These are phyloP conservation scores for Rhodomyrtus psidioides DNA, from an alignment of 441 rosid species.

Conservation along the genomic window DNA sequence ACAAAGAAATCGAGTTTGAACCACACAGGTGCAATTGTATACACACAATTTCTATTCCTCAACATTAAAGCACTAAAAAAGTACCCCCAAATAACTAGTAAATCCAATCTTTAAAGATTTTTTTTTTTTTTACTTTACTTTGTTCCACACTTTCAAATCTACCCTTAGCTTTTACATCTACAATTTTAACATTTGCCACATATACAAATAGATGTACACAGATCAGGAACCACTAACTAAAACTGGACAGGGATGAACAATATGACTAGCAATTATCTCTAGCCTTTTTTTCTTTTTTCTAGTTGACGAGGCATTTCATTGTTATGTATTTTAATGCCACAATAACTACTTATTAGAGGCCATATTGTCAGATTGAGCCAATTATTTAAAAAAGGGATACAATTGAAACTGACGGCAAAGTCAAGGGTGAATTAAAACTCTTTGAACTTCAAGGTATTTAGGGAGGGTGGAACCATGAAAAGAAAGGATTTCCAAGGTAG, in stretches of 20 bases:
- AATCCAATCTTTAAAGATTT: background rate
- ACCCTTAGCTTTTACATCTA: background rate
- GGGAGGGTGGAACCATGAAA: background rate
- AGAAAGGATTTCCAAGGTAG: background rate
- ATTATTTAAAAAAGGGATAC: background rate
- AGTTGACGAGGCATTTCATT: background rate
- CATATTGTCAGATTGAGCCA: background rate
- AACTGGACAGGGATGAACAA: background rate
- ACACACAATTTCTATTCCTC: background rate
- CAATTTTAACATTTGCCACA: background rate
- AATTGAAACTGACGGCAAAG: background rate
- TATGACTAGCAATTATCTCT: background rate
- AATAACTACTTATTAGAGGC: background rate
- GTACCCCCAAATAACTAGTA: background rate
- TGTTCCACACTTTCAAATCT: background rate
- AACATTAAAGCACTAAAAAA: background rate
- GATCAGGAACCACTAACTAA: background rate
- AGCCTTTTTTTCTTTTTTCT: background rate
- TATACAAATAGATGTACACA: background rate
- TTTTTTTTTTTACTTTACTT: background rate
- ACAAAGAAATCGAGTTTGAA: background rate
- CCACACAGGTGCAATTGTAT: background rate
- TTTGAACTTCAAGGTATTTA: background rate
- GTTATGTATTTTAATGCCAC: background rate
- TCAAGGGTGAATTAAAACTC: background rate